Evolutionary conservation across 495 filamentous ascomycete species (phyloP), one percentile per base, ranked within the genome.

Genomic region (Penicillium herquei): DNA sequence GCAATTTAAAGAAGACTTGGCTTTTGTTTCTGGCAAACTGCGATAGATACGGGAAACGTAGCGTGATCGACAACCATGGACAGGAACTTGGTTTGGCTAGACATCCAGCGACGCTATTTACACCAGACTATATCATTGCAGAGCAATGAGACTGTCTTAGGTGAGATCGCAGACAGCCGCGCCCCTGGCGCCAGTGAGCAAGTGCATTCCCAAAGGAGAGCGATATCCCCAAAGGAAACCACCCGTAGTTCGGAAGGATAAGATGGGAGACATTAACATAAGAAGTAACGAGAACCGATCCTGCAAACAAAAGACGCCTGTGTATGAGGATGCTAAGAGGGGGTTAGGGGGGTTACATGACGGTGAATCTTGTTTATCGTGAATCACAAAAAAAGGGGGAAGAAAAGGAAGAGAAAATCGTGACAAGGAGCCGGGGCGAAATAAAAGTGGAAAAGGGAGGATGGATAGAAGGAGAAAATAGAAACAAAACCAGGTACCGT

Each of bases 291-390:
- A 13, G 54, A 69, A 70, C 59, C 66, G 54, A 66, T 68, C 63
- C 63, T 68, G 67, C 62, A 68, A 70, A 69, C 57, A 70, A 44
- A 66, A 62, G 72, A 71, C 74, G 72, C 75, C 74, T 64, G 69
- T 76, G 70, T 75, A 76, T 77, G 72, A 74, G 65, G 63, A 75
- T 75, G 70, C 72, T 72, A 70, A 59, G 59, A 54, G 30, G 49
- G 54, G 59, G 57, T 53, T 56, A 57, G 51, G 49, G 72, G 72
- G 72, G 68, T 71, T 81, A 82, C 80, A 82, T 78, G 80, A 82
- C 60, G 77, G 80, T 80, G 80, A 76, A 82, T 82, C 80, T 80
- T 76, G 63, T 72, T 74, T 78, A 76, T 74, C 76, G 68, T 75
- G 70, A 74, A 67, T 70, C 63, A 63, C 66, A 70, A 71, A 64